These are phyloP conservation scores for Oehlia diaphana DNA, from an alignment of 192 early-diverging fungal genomes.

Conservation along the genomic window DNA sequence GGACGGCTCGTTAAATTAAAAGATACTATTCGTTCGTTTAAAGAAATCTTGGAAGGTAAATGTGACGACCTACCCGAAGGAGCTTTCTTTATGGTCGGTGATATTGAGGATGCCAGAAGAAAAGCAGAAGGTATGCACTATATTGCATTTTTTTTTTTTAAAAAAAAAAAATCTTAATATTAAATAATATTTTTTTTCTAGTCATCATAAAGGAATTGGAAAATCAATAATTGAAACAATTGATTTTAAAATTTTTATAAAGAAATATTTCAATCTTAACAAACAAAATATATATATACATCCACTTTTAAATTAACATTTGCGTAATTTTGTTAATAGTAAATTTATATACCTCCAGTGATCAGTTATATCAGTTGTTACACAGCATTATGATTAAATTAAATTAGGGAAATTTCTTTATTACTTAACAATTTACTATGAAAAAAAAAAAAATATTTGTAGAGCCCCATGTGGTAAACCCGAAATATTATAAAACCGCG, in stretches of 20 bases:
- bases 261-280: background rate
- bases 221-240: background rate
- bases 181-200: too few relatives aligned
- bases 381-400: too few relatives aligned
- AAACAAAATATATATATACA: background rate
- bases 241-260: background rate
- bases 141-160: background rate
- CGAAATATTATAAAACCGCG: too few relatives aligned
- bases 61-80: slow-evolving; percentile 92
- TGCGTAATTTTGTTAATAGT: background rate
- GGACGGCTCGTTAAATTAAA: slow-evolving; percentile 86
- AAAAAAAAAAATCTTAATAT: too few relatives aligned
- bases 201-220: background rate
- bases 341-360: background rate
- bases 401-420: too few relatives aligned
- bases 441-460: too few relatives aligned
- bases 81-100: slow-evolving; percentile 98
- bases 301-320: background rate
- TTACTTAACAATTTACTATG: too few relatives aligned
- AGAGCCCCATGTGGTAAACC: too few relatives aligned
- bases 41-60: slow-evolving; percentile 97
- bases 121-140: slow-evolving; percentile 67
- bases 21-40: slow-evolving; percentile 97
- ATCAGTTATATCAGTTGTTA: too few relatives aligned
- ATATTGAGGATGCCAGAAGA: slow-evolving; percentile 90